phyloP scores from a whole-genome alignment of 129 eudicot genomes.

The Erigeron canadensis region DNA sequence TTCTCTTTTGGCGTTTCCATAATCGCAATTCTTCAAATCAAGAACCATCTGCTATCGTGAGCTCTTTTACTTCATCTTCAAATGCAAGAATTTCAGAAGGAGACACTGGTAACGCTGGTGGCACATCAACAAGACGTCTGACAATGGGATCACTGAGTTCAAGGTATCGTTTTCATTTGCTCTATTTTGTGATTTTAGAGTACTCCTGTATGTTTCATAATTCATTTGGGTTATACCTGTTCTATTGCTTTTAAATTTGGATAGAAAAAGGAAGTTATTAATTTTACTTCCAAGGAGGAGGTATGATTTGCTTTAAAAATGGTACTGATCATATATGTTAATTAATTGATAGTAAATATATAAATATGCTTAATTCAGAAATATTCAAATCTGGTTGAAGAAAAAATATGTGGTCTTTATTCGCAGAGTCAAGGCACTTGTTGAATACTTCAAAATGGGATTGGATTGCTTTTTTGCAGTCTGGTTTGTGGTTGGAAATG shows the following conservation, averaged over 20 bases:
- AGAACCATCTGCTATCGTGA: conserved; percentile 49
- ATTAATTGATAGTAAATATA: background rate
- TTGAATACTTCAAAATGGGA: conserved; percentile 88
- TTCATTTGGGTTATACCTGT: background rate
- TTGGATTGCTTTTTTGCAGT: conserved; percentile 98
- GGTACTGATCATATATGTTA: background rate
- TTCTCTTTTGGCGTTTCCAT: conserved; percentile 85
- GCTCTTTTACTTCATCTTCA: conserved; percentile 45
- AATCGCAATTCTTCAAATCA: conserved; percentile 73
- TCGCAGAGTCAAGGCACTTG: conserved; percentile 62
- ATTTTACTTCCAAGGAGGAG: background rate
- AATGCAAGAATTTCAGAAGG: conserved; percentile 48
- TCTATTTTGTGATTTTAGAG: conserved; percentile 4
- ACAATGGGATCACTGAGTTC: conserved; percentile 41
- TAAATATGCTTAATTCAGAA: conserved; percentile 20
- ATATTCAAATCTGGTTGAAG: background rate
- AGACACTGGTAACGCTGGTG: conserved; percentile 41
- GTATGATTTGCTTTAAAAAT: background rate
- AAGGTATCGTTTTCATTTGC: conserved; percentile 35
- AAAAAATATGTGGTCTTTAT: background rate
- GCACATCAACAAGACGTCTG: conserved; percentile 45
- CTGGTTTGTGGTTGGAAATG: conserved; percentile 98
- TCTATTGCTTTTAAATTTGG: too few species aligned
- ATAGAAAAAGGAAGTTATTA: too few species aligned
- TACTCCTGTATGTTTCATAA: background rate